Base-by-base conservation (phyloP, 2,329 filamentous ascomycete species). In the Xenosphaeropsis pyriputrescens region DNA sequence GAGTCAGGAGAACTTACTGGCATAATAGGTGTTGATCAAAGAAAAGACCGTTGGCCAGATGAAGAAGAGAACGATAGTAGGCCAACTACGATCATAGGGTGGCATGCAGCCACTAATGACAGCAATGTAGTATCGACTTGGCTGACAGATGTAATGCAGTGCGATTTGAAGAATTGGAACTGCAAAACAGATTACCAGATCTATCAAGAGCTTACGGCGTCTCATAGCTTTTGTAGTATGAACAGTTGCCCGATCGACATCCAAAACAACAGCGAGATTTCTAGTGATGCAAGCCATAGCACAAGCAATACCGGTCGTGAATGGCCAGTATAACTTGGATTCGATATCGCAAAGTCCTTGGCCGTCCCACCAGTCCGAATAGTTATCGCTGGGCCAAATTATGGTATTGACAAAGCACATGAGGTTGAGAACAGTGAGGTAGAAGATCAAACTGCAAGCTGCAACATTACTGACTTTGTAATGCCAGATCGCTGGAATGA, bases 261-360 rank as follows among this genome's bases (percentile, higher is more conserved):
- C 67, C 54, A 83, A 62, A 26, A 77, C 72, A 15, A 56, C 57
- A 11, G 74, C 72, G 13, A 83, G 63, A 34, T 64, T 68, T 35
- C 72, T 64, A 41, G 79, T 67, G 36, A 83, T 70, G 49, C 75
- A 72, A 17, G 64, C 56, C 7, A 75, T 50, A 6, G 66, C 61
- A 7, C 68, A 67, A 3, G 70, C 59, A 13, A 73, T 54, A 1
- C 65, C 72, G 1, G 72, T 61, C 14, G 62, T 61, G 7, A 63
- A 57, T 3, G 67, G 72, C 17, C 70, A 59, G 41, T 68, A 62
- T 26, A 82, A 48, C 43, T 76, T 74, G 38, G 67, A 61, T 46
- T 80, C 65, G 35, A 83, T 57, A 51, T 84, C 78, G 55, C 79
- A 84, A 41, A 78, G 67, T 2, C 65, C 67, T 5, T 53, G 49